These are phyloP conservation scores for Xerocomellus chrysenteron DNA, from an alignment of 768 basidiomycete species.

Conservation along the genomic window DNA sequence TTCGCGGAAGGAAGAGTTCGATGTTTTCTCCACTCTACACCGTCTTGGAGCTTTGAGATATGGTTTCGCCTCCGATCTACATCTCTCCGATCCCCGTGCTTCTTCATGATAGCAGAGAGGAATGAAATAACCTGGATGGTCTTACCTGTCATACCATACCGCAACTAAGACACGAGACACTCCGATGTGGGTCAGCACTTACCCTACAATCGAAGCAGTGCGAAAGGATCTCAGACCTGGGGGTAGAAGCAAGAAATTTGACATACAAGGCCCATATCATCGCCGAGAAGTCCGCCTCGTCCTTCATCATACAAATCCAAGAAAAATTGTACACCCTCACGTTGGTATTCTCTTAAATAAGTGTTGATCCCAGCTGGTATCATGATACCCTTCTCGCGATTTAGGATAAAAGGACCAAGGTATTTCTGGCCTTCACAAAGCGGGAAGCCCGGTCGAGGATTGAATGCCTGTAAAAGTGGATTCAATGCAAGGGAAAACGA, in stretches of 20 bases:
- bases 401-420: conserved; percentile 52
- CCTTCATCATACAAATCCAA: conserved; percentile 67
- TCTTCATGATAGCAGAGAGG: conserved; percentile 89
- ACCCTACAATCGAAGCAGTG: conserved; percentile 22
- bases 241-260: not conserved
- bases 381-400: conserved; percentile 42
- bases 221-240: not conserved
- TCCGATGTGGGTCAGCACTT: conserved; percentile 4
- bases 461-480: conserved; percentile 31
- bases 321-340: conserved; percentile 82
- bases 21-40: conserved; percentile 48
- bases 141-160: conserved; percentile 56
- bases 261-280: conserved; percentile 88
- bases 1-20: conserved; percentile 64
- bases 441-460: conserved; percentile 56
- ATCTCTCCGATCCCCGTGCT: conserved; percentile 65
- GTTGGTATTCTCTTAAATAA: conserved; percentile 87
- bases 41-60: conserved; percentile 67
- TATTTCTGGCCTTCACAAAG: conserved; percentile 42
- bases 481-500: conserved; percentile 1
- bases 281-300: conserved; percentile 82
- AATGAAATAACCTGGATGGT: conserved; percentile 93
- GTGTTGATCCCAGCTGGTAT: conserved; percentile 77
- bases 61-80: conserved; percentile 61
- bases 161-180: conserved; percentile 1